Percentiles rank a stretch among this genome's conserved stretches.
Evolutionary conservation across 1,139 yeast species (phyloP).

Genomic region (Yamadazyma atmosphaerica): DNA sequence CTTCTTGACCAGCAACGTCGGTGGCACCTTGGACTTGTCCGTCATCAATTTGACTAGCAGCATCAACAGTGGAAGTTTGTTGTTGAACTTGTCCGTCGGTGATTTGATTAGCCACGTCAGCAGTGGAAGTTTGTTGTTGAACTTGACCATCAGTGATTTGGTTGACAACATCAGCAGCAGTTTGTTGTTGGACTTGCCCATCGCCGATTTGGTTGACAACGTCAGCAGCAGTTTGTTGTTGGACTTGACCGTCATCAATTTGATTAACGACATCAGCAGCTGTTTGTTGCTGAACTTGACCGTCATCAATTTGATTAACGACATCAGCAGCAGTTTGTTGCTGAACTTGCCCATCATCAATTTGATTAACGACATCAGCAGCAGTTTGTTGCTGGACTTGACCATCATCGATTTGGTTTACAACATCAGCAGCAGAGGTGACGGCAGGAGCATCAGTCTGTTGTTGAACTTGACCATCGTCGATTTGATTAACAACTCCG

Average conservation of each 20-base stretch:
- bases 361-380: conserved; percentile 29
- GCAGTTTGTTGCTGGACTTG: conserved; percentile 41
- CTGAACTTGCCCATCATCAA: conserved; percentile 38
- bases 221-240: conserved; percentile 36
- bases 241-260: conserved; percentile 38
- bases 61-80: conserved; percentile 22
- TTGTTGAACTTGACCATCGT: conserved; percentile 42
- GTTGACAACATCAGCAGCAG: conserved; percentile 27
- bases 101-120: conserved; percentile 34
- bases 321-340: conserved; percentile 28
- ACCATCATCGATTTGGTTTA: conserved; percentile 44
- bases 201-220: conserved; percentile 54
- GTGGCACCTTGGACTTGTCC: conserved; percentile 37
- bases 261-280: conserved; percentile 33
- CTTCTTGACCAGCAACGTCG: conserved; percentile 5
- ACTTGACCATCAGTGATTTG: conserved; percentile 36
- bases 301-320: conserved; percentile 39
- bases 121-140: conserved; percentile 29
- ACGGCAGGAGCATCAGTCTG: conserved; percentile 31
- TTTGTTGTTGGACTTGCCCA: conserved; percentile 59
- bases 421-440: conserved; percentile 35
- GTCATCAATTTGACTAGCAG: conserved; percentile 38
- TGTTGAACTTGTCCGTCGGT: conserved; percentile 20
- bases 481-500: conserved; percentile 25
- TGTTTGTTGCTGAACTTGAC: conserved; percentile 43